Conservation (phyloP, 164 flowering plant species). For the Amborella trichopoda region DNA sequence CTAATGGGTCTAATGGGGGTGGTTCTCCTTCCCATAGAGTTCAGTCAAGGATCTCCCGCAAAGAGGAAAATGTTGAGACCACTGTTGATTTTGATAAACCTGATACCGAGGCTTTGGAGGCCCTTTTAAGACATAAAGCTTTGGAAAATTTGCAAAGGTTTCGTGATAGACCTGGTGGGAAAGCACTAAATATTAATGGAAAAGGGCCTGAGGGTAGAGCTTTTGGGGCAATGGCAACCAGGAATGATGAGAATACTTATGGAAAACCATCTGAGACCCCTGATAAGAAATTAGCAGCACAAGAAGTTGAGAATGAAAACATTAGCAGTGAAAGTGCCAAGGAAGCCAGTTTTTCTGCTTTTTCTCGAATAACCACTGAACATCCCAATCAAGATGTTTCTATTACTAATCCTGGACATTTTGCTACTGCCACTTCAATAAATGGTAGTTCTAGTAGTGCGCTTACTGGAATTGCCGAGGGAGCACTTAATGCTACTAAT, state of each 20-base stretch:
- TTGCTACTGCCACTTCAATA: too few relatives aligned
- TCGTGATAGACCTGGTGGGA: conserved; percentile 20
- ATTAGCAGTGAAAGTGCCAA: neutral
- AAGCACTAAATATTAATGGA: conserved; percentile 5
- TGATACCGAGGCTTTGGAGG: conserved; percentile 43
- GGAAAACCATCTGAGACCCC: conserved; percentile 3
- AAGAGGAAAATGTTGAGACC: conserved; percentile 5
- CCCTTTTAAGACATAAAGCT: conserved; percentile 57
- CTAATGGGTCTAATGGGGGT: neutral
- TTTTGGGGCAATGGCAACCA: neutral
- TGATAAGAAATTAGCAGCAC: conserved; percentile 10
- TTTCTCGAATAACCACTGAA: too few relatives aligned
- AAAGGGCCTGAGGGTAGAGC: conserved; percentile 8
- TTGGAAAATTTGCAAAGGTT: conserved; percentile 74
- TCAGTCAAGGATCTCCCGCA: neutral
- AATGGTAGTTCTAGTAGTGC: too few relatives aligned
- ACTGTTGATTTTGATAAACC: conserved; percentile 15
- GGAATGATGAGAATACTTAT: neutral
- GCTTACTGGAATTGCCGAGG: too few relatives aligned
- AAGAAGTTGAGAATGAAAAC: neutral
- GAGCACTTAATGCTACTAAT: too few relatives aligned
- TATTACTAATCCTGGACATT: too few relatives aligned
- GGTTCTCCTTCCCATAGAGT: neutral
- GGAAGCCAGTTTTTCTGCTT: too few relatives aligned
- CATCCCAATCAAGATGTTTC: too few relatives aligned